These are phyloP conservation scores for Populus hybrid DNA, from an alignment of 441 rosid species.

Conservation along the genomic window DNA sequence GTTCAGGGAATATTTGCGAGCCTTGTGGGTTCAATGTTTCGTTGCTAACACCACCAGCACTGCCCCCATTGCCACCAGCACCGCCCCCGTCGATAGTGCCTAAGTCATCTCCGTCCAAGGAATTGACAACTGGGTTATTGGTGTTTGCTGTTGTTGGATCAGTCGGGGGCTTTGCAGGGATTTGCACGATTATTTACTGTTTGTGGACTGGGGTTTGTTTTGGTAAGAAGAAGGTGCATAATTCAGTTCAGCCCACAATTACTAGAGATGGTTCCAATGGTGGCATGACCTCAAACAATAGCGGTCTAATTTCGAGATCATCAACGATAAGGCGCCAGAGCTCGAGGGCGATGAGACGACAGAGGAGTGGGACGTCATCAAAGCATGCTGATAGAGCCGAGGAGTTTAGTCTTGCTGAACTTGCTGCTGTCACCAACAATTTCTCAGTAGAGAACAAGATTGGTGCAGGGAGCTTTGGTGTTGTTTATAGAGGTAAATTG, in stretches of 20 bases:
- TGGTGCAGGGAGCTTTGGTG: constrained; percentile 82
- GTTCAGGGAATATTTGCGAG: constrained; percentile 55
- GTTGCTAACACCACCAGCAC: constrained; percentile 1
- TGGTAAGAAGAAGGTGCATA: constrained; percentile 59
- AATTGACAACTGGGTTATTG: constrained; percentile 48
- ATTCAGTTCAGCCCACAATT: constrained; percentile 62
- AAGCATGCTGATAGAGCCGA: constrained; percentile 67
- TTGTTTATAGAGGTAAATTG: constrained; percentile 66
- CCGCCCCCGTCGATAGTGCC: constrained; percentile 10
- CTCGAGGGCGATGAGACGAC: constrained; percentile 59
- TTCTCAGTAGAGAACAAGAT: constrained; percentile 69
- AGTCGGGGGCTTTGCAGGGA: constrained; percentile 55
- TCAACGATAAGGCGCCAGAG: constrained; percentile 60
- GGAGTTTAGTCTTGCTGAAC: constrained; percentile 62
- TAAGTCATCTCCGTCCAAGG: constrained; percentile 24
- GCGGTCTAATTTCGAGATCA: constrained; percentile 47
- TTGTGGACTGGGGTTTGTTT: constrained; percentile 65
- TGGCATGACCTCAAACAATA: constrained; percentile 38
- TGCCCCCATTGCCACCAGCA: constrained; percentile 5
- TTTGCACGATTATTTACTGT: constrained; percentile 60
- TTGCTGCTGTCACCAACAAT: constrained; percentile 63
- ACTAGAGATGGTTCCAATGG: constrained; percentile 61
- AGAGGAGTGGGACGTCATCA: constrained; percentile 76
- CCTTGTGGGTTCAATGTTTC: constrained; percentile 29
- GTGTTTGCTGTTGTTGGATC: constrained; percentile 71